phyloP scores from a whole-genome alignment of 1,284 basidiomycete species.

The Rhodotorula sp. region DNA sequence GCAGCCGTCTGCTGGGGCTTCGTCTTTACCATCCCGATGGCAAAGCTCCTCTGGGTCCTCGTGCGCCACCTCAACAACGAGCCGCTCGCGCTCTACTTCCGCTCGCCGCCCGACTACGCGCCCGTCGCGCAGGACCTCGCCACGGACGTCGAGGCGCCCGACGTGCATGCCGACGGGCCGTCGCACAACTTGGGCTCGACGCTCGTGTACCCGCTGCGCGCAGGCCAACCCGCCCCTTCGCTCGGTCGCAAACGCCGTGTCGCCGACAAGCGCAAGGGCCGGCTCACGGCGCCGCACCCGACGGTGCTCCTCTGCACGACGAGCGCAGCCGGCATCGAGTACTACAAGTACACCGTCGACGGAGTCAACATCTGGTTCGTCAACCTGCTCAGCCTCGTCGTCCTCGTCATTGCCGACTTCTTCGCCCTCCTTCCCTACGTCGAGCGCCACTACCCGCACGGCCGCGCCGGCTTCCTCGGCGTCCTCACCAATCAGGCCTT shows the following conservation, averaged over 20 bases:
- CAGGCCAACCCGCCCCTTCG: slow-evolving; percentile 52
- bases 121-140: slow-evolving; percentile 33
- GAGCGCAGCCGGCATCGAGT: slow-evolving; percentile 83
- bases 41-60: slow-evolving; percentile 90
- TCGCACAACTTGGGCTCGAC: not conserved
- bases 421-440: slow-evolving; percentile 75
- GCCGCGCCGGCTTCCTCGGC: slow-evolving; percentile 64
- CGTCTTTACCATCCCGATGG: slow-evolving; percentile 96
- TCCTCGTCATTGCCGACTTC: slow-evolving; percentile 94
- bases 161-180: slow-evolving; percentile 30
- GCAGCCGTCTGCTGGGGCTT: slow-evolving; percentile 90
- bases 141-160: slow-evolving; percentile 30
- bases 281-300: slow-evolving; percentile 54
- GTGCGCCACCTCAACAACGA: slow-evolving; percentile 78
- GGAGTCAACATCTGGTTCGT: slow-evolving; percentile 99
- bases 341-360: slow-evolving; percentile 99
- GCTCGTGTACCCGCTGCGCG: slow-evolving; percentile 46
- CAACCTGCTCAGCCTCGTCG: slow-evolving; percentile 89
- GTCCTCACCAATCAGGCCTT: slow-evolving; percentile 72
- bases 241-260: slow-evolving; percentile 48
- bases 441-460: slow-evolving; percentile 57
- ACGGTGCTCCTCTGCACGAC: slow-evolving; percentile 95
- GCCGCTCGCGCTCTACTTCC: slow-evolving; percentile 88
- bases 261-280: slow-evolving; percentile 59
- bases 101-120: slow-evolving; percentile 65